phyloP scores from a whole-genome alignment of 2,329 filamentous ascomycete species.

The Emericellopsis cladophorae region DNA sequence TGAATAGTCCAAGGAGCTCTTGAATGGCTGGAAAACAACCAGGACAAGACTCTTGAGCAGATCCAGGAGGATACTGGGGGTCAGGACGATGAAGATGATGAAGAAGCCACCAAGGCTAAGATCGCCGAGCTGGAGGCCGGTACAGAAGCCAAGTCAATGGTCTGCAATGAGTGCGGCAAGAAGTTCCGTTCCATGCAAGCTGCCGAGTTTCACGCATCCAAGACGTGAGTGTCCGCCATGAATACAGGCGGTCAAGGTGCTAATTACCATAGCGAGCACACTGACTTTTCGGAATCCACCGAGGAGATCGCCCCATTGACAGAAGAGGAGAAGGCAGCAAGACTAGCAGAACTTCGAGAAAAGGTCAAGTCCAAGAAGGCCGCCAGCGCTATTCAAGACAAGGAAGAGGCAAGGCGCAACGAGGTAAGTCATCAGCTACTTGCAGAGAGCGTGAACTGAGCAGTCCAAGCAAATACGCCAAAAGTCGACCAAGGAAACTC shows the following conservation, averaged over 20 bases:
- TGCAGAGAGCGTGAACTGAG: neutral
- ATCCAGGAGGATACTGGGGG: constrained; percentile 40
- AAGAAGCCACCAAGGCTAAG: constrained; percentile 38
- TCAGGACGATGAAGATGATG: constrained; percentile 29
- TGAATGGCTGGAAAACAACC: constrained; percentile 88
- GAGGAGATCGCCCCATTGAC: constrained; percentile 86
- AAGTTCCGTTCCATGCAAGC: constrained; percentile 70
- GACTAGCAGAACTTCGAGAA: constrained; percentile 60
- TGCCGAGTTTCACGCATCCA: constrained; percentile 82
- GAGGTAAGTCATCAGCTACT: constrained; percentile 41
- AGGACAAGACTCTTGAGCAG: constrained; percentile 77
- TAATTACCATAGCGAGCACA: constrained; percentile 51
- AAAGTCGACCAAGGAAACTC: constrained; percentile 80
- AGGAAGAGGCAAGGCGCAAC: constrained; percentile 72
- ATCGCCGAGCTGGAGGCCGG: constrained; percentile 57
- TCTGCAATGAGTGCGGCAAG: constrained; percentile 94
- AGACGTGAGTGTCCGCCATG: constrained; percentile 43
- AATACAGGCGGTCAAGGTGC: neutral
- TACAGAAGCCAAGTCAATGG: constrained; percentile 59
- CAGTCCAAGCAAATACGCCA: constrained; percentile 42
- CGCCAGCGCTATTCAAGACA: constrained; percentile 56
- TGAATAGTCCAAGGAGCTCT: constrained; percentile 71
- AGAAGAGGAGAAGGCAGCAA: constrained; percentile 79
- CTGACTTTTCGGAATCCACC: constrained; percentile 84
- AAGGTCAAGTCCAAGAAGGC: constrained; percentile 63